Conservation (phyloP, 108 stramenopile species). For the Hondaea fermentalgiana region DNA sequence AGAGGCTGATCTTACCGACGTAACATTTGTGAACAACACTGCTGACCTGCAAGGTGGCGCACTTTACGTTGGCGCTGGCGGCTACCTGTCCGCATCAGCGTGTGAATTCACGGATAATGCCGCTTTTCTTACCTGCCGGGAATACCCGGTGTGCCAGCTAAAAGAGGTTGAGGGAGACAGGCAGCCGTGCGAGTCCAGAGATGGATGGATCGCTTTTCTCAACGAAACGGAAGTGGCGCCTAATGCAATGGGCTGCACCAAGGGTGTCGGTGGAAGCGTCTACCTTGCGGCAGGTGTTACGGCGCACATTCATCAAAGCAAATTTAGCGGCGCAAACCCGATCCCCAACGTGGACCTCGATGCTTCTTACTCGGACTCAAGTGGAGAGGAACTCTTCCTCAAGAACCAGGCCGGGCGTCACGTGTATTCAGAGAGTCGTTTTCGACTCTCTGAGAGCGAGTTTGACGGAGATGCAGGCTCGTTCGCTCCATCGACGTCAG, state of each 20-base stretch:
- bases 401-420: background rate
- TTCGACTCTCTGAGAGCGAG: background rate
- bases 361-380: background rate
- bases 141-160: background rate
- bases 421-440: background rate
- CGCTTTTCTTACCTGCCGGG: background rate
- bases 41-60: background rate
- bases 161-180: background rate
- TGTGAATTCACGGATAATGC: background rate
- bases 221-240: background rate
- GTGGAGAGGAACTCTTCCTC: background rate
- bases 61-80: background rate
- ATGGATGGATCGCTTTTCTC: background rate
- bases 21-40: background rate
- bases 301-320: background rate
- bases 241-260: background rate
- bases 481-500: background rate
- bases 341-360: background rate
- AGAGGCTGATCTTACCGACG: background rate
- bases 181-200: background rate
- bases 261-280: background rate
- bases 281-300: background rate
- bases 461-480: background rate
- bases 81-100: background rate
- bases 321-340: background rate